Evolutionary conservation across 192 early-diverging fungal species (phyloP), one percentile per base, ranked within the genome.

Genomic region (Phlyctochytrium bullatum): DNA sequence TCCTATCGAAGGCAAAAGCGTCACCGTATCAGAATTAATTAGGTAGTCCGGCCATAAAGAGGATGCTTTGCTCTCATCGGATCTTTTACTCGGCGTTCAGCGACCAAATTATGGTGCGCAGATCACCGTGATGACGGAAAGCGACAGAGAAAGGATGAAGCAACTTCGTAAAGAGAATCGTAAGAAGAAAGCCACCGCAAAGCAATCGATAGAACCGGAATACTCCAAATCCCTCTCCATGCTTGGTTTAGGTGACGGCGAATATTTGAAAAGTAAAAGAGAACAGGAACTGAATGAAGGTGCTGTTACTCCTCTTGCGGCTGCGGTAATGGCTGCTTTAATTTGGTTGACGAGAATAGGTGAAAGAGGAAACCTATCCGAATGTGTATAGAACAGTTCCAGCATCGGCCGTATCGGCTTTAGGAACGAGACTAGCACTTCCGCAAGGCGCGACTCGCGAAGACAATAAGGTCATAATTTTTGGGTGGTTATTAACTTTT

Each of bases 301-400:
- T 6, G 69, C 83, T 40, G 65, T 89, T n/a, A n/a, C n/a, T n/a
- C n/a, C n/a, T n/a, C n/a, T n/a, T n/a, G n/a, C n/a, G n/a, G n/a
- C n/a, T n/a, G n/a, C n/a, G n/a, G n/a, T n/a, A n/a, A n/a, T n/a
- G n/a, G n/a, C n/a, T n/a, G n/a, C n/a, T n/a, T n/a, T n/a, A n/a
- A n/a, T n/a, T n/a, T n/a, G n/a, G n/a, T n/a, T n/a, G n/a, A n/a
- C n/a, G n/a, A n/a, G n/a, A n/a, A n/a, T n/a, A n/a, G n/a, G n/a
- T n/a, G n/a, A n/a, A n/a, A n/a, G n/a, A n/a, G n/a, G n/a, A n/a
- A n/a, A n/a, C n/a, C n/a, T 91, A 90, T 66, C 96, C 94, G 2
- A 84, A 96, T 63, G 91, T 98, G 0, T 98, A 93, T 73, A 87
- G 89, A 53, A 84, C 93, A 3, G 67, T 78, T 28, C 80, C 86